These are phyloP conservation scores for Inga laurina DNA, from an alignment of 306 rosid genomes.

Conservation along the genomic window DNA sequence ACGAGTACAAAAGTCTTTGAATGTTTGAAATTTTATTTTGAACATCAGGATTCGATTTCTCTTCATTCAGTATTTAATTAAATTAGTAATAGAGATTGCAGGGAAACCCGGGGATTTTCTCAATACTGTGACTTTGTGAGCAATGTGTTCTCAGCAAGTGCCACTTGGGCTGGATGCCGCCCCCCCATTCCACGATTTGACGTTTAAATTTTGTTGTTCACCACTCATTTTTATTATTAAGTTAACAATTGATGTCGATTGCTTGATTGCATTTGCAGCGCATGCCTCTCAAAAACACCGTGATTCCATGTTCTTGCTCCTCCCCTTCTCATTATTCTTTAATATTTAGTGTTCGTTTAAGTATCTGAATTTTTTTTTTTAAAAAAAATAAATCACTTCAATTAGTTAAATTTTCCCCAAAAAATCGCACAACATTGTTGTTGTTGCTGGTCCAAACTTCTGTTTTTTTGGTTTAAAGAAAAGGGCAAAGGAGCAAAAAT, in stretches of 20 bases:
- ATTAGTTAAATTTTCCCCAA: not conserved
- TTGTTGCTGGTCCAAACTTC: not conserved
- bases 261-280: not conserved
- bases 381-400: not conserved
- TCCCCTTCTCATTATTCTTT: not conserved
- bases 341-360: not conserved
- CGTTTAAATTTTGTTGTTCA: conserved; percentile 6
- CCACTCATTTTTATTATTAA: not conserved
- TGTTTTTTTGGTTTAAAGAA: not conserved
- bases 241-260: not conserved
- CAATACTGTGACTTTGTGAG: too few species aligned
- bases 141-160: conserved; percentile 14
- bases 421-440: not conserved
- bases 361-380: not conserved
- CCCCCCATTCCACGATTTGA: not conserved
- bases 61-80: not conserved
- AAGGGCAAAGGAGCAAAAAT: not conserved
- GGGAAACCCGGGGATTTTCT: not conserved
- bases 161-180: conserved; percentile 6
- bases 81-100: not conserved
- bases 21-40: not conserved
- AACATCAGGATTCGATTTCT: not conserved
- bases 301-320: conserved; percentile 22
- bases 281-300: conserved; percentile 1
- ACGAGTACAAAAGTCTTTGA: not conserved